These are phyloP conservation scores for Hibiscus tridactylites DNA, from an alignment of 345 rosid species.

Conservation along the genomic window DNA sequence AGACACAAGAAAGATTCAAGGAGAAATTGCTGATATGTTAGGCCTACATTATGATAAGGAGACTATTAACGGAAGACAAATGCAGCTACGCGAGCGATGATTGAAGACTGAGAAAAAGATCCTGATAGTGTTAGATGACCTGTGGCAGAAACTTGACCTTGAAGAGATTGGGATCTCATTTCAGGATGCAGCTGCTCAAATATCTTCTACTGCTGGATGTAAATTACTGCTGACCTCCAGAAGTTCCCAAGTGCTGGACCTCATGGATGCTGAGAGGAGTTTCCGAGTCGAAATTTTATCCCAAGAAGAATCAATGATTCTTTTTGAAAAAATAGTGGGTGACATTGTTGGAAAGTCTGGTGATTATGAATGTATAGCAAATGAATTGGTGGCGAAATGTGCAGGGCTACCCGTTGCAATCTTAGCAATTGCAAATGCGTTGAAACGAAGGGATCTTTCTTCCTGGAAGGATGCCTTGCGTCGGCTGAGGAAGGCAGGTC, in stretches of 20 bases:
- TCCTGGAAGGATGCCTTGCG: conserved; percentile 13
- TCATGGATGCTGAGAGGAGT: too few species aligned
- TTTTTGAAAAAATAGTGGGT: not conserved
- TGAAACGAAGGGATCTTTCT: not conserved
- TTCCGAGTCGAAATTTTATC: too few species aligned
- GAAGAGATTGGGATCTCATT: too few species aligned
- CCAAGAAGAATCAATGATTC: not conserved
- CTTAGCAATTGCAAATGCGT: conserved; percentile 6
- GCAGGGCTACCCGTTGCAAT: conserved; percentile 4
- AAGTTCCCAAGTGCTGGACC: not conserved
- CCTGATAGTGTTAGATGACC: too few species aligned
- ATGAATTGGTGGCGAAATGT: not conserved
- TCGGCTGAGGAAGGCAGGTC: not conserved
- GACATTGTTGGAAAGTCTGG: not conserved
- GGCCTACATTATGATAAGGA: not conserved
- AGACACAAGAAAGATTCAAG: not conserved
- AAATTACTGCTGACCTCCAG: conserved; percentile 10
- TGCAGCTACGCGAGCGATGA: not conserved
- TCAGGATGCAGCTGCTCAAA: too few species aligned
- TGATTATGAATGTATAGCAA: not conserved
- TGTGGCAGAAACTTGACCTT: too few species aligned
- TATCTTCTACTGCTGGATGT: too few species aligned
- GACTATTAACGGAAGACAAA: not conserved
- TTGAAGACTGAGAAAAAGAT: not conserved
- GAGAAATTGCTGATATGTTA: not conserved